phyloP scores from a whole-genome alignment of 129 eudicot species.

The Oenanthe sinensis region DNA sequence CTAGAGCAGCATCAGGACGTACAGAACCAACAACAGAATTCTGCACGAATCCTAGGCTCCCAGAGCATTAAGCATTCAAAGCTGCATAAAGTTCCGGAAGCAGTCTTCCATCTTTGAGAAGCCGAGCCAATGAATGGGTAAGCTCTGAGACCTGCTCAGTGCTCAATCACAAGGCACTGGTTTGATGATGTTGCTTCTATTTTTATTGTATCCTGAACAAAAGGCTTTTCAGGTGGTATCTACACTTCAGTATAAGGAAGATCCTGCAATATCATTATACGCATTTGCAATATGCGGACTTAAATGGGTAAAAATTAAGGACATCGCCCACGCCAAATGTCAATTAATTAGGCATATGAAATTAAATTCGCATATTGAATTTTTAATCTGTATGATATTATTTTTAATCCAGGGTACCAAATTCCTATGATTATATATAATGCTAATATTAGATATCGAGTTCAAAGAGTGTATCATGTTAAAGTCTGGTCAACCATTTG shows the following conservation, averaged over 20 bases:
- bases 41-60: conserved; percentile 2
- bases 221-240: not conserved
- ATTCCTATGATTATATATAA: no score
- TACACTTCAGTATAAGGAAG: not conserved
- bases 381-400: no score
- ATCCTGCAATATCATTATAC: conserved; percentile 8
- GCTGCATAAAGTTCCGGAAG: conserved; percentile 16
- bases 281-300: no score
- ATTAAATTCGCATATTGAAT: no score
- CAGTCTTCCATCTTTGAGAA: not conserved
- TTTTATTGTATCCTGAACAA: not conserved
- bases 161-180: conserved; percentile 12
- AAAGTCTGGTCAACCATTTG: no score
- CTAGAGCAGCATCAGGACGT: not conserved
- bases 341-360: no score
- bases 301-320: no score
- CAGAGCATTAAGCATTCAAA: conserved; percentile 3
- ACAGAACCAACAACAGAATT: not conserved
- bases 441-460: no score
- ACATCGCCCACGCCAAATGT: no score
- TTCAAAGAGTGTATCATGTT: no score
- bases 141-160: conserved; percentile 5
- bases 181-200: not conserved
- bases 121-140: conserved; percentile 1
- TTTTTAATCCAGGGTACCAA: no score